phyloP scores from a whole-genome alignment of 805 yeast species.

The Candida cerambycidarum region DNA sequence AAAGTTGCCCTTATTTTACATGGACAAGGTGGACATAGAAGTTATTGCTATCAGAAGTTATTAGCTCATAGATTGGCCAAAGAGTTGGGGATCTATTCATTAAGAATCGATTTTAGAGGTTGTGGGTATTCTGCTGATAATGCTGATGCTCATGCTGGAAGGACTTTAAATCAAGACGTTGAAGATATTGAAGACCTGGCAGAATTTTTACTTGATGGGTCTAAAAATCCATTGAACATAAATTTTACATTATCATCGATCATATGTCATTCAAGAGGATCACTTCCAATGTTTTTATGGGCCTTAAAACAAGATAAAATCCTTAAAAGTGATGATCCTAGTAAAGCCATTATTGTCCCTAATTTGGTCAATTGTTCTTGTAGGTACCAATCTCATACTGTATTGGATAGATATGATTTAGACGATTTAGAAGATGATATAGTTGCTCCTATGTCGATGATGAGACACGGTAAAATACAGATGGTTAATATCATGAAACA shows the following conservation, averaged over 20 bases:
- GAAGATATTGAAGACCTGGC: slow-evolving; percentile 57
- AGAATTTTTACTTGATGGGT: slow-evolving; percentile 28
- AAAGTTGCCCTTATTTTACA: slow-evolving; percentile 67
- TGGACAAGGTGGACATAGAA: slow-evolving; percentile 83
- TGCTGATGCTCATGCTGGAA: slow-evolving; percentile 41
- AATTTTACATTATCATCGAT: slow-evolving; percentile 54
- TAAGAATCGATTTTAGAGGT: slow-evolving; percentile 82
- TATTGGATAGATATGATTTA: slow-evolving; percentile 39
- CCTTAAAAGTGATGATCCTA: slow-evolving; percentile 23
- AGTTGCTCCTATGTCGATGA: slow-evolving; percentile 18
- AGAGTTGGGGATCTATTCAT: slow-evolving; percentile 59
- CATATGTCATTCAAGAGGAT: slow-evolving; percentile 81
- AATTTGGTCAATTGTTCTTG: slow-evolving; percentile 71
- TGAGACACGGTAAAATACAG: slow-evolving; percentile 51
- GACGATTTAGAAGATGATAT: slow-evolving; percentile 19
- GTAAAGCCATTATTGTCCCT: slow-evolving; percentile 51
- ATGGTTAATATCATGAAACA: slow-evolving; percentile 42
- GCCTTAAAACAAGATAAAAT: slow-evolving; percentile 47
- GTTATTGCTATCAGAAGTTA: slow-evolving; percentile 68
- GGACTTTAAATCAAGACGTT: slow-evolving; percentile 62
- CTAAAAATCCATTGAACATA: slow-evolving; percentile 36
- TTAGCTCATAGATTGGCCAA: slow-evolving; percentile 61
- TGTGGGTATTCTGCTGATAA: slow-evolving; percentile 74
- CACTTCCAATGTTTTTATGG: slow-evolving; percentile 74
- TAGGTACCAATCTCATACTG: slow-evolving; percentile 55